These are phyloP conservation scores for Edaphochlamys debaryana DNA, from an alignment of 139 green algal genomes.

Conservation along the genomic window DNA sequence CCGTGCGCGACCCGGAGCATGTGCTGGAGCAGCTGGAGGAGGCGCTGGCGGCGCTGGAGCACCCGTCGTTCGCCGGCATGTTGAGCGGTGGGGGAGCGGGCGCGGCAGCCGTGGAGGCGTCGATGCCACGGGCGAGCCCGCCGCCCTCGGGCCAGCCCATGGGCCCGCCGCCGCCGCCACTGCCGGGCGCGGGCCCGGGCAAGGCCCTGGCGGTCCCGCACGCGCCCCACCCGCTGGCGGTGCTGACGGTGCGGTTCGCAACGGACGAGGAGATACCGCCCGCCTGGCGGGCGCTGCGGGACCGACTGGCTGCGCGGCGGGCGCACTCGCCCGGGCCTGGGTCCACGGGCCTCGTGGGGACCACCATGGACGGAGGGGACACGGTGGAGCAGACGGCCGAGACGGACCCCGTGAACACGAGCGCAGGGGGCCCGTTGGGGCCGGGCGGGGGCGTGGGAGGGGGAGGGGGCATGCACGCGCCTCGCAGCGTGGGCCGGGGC, in stretches of 20 bases:
- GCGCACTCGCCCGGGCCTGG: conserved; percentile 11
- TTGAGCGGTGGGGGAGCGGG: background rate
- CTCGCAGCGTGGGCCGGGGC: background rate
- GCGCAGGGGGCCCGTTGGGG: background rate
- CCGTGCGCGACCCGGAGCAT: conserved; percentile 15
- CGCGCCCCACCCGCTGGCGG: background rate
- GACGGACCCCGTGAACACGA: conserved; percentile 29
- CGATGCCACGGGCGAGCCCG: background rate
- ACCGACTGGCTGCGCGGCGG: background rate
- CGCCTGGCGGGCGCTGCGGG: background rate
- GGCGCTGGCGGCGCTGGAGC: conserved; percentile 20
- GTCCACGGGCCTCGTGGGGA: conserved; percentile 6
- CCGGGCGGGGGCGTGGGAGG: background rate
- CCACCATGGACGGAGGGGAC: conserved; percentile 12
- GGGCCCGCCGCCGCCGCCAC: no score
- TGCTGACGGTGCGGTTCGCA: conserved; percentile 3
- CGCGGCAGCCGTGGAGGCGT: background rate
- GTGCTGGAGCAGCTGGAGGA: conserved; percentile 34
- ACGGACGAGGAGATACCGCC: conserved; percentile 2
- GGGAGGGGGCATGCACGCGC: background rate
- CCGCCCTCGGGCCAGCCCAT: background rate
- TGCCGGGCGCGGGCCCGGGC: background rate
- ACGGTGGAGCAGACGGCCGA: conserved; percentile 44
- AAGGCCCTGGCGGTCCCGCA: background rate
- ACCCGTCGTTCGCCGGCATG: background rate